Conservation (phyloP, 164 flowering plant genomes). For the Tinospora cordifolia region DNA sequence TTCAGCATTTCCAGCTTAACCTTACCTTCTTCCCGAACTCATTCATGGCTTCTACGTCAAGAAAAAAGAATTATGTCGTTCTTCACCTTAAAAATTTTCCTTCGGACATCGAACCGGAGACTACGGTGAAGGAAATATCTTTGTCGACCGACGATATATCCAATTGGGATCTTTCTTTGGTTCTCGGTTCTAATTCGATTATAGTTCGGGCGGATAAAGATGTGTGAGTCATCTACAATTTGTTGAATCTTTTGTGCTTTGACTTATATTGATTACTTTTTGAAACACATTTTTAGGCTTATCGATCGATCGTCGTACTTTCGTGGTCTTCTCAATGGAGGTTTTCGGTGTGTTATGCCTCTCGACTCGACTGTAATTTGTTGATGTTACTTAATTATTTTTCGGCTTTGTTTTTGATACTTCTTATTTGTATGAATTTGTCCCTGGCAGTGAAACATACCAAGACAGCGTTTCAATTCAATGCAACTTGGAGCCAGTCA, state of each 20-base stretch:
- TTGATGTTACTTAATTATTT: background rate
- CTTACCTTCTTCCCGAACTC: background rate
- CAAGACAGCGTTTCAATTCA: conserved; percentile 26
- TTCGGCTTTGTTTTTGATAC: background rate
- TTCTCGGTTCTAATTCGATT: conserved; percentile 30
- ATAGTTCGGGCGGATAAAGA: conserved; percentile 35
- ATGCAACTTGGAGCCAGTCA: conserved; percentile 43
- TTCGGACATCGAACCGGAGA: background rate
- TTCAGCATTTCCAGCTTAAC: too few species aligned
- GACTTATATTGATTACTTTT: background rate
- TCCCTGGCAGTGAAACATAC: conserved; percentile 42
- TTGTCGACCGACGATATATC: conserved; percentile 29
- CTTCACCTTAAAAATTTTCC: conserved; percentile 16
- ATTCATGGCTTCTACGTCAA: conserved; percentile 12
- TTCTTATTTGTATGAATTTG: background rate
- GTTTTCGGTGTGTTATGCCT: conserved; percentile 25
- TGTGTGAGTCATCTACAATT: conserved; percentile 21
- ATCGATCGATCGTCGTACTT: conserved; percentile 27
- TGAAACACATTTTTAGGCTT: conserved; percentile 17
- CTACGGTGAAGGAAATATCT: conserved; percentile 7
- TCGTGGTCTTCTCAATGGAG: conserved; percentile 27
- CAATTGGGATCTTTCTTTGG: conserved; percentile 35
- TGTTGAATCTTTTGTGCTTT: background rate
- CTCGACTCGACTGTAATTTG: too few species aligned
- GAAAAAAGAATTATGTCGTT: conserved; percentile 7